phyloP scores from a whole-genome alignment of 805 yeast species.

The Monosporozyma solicola region DNA sequence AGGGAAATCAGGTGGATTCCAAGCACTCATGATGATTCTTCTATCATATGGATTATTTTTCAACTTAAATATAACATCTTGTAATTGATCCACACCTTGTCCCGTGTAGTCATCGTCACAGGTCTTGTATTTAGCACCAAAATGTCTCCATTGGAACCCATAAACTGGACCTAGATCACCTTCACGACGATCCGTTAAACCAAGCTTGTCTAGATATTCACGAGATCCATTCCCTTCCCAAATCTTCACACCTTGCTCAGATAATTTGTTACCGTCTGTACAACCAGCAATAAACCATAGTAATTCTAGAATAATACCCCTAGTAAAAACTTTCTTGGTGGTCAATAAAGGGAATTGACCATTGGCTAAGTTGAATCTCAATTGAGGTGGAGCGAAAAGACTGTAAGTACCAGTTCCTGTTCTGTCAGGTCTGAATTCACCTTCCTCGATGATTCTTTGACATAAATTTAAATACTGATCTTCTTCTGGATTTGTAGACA shows the following conservation, averaged over 20 bases:
- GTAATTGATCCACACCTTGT: constrained; percentile 84
- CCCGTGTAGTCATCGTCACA: constrained; percentile 84
- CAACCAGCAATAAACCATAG: constrained; percentile 89
- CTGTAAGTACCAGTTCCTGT: constrained; percentile 96
- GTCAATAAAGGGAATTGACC: constrained; percentile 82
- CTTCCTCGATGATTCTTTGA: constrained; percentile 62
- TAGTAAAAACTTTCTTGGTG: constrained; percentile 84
- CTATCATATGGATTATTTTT: constrained; percentile 90
- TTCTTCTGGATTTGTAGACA: constrained; percentile 41
- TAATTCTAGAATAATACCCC: constrained; percentile 81
- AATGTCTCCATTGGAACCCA: constrained; percentile 99
- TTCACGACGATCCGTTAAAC: constrained; percentile 68
- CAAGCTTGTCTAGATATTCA: constrained; percentile 77
- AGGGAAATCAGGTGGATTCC: constrained; percentile 95
- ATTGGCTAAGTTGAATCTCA: constrained; percentile 67
- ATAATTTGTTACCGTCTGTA: constrained; percentile 74
- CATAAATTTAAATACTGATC: constrained; percentile 83
- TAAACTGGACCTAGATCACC: constrained; percentile 98
- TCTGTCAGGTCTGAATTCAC: constrained; percentile 89
- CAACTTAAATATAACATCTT: constrained; percentile 66
- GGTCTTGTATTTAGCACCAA: constrained; percentile 85
- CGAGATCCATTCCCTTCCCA: constrained; percentile 99
- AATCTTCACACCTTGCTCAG: constrained; percentile 83
- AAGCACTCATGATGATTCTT: constrained; percentile 88
- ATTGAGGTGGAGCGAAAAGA: constrained; percentile 91